Percentiles rank a stretch among this genome's conserved stretches.
Evolutionary conservation across 139 green algal species (phyloP).

Genomic region (Zygnema cylindricum): DNA sequence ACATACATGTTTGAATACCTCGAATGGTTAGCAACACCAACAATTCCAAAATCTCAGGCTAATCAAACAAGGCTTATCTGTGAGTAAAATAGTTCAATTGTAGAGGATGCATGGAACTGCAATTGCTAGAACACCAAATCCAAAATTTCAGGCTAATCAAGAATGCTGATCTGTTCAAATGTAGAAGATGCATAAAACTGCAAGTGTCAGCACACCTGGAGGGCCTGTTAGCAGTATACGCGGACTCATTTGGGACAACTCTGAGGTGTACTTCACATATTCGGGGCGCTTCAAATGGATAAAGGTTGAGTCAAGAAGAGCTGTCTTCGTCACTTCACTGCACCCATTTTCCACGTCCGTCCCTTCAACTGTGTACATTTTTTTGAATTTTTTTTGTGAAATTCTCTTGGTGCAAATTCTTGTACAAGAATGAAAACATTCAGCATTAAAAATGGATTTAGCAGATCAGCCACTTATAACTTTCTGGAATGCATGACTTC

Average conservation of each 20-base stretch:
- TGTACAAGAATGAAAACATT: background rate
- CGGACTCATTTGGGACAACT: constrained; percentile 38
- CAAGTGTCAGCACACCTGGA: constrained; percentile 34
- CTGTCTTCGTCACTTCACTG: constrained; percentile 35
- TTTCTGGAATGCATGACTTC: background rate
- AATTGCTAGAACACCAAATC: background rate
- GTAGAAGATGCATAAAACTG: too few relatives aligned
- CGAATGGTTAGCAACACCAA: too few relatives aligned
- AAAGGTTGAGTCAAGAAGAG: constrained; percentile 35
- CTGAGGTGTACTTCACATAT: constrained; percentile 54
- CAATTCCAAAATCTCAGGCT: too few relatives aligned
- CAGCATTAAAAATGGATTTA: background rate
- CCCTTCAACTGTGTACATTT: too few relatives aligned
- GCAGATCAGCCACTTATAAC: background rate
- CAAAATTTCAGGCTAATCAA: too few relatives aligned
- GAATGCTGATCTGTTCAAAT: too few relatives aligned
- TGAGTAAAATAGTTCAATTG: constrained; percentile 3
- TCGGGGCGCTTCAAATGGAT: constrained; percentile 45
- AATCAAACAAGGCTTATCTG: too few relatives aligned
- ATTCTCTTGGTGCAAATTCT: too few relatives aligned
- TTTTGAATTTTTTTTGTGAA: too few relatives aligned
- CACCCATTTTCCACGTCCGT: background rate
- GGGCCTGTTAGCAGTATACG: constrained; percentile 48
- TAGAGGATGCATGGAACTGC: background rate
- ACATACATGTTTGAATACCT: too few relatives aligned